These are phyloP conservation scores for Saccharomycopsis oosterbeekiorum DNA, from an alignment of 805 yeast genomes.

Conservation along the genomic window DNA sequence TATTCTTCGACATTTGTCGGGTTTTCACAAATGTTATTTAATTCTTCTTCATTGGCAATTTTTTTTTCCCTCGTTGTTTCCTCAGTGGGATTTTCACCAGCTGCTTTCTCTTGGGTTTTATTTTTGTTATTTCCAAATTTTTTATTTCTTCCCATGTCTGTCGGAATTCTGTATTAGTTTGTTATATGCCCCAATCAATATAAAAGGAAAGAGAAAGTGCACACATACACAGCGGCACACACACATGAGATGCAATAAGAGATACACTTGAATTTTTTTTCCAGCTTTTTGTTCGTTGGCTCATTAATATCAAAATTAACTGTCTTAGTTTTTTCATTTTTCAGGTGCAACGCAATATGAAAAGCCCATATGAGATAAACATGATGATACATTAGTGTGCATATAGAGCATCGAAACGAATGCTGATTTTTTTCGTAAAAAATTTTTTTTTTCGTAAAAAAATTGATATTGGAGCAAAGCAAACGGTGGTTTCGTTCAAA, in stretches of 20 bases:
- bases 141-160: slow-evolving; percentile 1
- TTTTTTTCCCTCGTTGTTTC: background rate
- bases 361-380: background rate
- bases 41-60: background rate
- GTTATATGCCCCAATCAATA: background rate
- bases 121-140: background rate
- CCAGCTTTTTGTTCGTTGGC: background rate
- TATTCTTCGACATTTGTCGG: background rate
- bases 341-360: background rate
- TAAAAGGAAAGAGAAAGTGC: background rate
- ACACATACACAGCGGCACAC: background rate
- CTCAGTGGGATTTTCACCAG: background rate
- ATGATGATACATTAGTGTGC: background rate
- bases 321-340: background rate
- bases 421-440: background rate
- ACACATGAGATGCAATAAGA: background rate
- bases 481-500: no score
- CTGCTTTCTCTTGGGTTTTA: background rate
- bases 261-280: background rate
- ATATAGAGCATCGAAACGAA: background rate
- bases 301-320: no score
- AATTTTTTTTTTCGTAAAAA: background rate
- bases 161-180: background rate
- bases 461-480: background rate
- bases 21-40: background rate